Conservation (phyloP, 2,329 filamentous ascomycete species). For the Chaetomium strumarium region DNA sequence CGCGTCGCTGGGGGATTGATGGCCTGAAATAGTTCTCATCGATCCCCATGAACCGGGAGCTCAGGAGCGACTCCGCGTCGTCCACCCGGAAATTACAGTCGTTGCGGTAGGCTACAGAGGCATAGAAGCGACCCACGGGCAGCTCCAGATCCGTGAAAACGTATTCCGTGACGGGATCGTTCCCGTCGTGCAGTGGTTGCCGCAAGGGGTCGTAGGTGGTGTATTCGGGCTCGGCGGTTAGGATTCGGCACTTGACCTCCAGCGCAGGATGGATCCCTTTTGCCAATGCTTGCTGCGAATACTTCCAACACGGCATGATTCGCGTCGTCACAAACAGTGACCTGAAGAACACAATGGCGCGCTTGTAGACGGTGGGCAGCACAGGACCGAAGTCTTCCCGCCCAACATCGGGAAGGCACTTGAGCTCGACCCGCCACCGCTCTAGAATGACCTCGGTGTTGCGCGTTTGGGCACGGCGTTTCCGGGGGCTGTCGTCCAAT, state of each 20-base stretch:
- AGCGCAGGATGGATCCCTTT: constrained; percentile 65
- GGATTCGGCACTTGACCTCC: constrained; percentile 74
- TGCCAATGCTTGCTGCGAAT: constrained; percentile 64
- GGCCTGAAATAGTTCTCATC: constrained; percentile 85
- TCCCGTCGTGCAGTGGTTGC: constrained; percentile 61
- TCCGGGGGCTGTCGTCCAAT: constrained; percentile 38
- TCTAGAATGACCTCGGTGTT: constrained; percentile 77
- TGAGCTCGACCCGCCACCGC: constrained; percentile 82
- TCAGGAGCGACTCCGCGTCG: constrained; percentile 82
- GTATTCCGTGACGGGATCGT: constrained; percentile 66
- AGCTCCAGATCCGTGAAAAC: constrained; percentile 80
- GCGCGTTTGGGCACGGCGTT: constrained; percentile 36
- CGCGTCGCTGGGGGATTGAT: constrained; percentile 51
- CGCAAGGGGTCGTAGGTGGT: constrained; percentile 62
- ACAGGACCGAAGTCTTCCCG: constrained; percentile 53
- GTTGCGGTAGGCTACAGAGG: constrained; percentile 76
- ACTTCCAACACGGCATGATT: constrained; percentile 80
- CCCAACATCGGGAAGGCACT: constrained; percentile 47
- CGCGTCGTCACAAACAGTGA: constrained; percentile 78
- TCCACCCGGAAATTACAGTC: constrained; percentile 90
- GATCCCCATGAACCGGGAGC: constrained; percentile 86
- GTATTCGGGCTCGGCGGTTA: constrained; percentile 52
- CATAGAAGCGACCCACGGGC: constrained; percentile 75
- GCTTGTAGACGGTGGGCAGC: constrained; percentile 91
- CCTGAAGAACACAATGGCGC: constrained; percentile 89